Percentiles rank a stretch among this genome's conserved stretches.
These are phyloP conservation scores for Dysphania ambrosioides DNA, from an alignment of 148 eudicot species.

Conservation along the genomic window DNA sequence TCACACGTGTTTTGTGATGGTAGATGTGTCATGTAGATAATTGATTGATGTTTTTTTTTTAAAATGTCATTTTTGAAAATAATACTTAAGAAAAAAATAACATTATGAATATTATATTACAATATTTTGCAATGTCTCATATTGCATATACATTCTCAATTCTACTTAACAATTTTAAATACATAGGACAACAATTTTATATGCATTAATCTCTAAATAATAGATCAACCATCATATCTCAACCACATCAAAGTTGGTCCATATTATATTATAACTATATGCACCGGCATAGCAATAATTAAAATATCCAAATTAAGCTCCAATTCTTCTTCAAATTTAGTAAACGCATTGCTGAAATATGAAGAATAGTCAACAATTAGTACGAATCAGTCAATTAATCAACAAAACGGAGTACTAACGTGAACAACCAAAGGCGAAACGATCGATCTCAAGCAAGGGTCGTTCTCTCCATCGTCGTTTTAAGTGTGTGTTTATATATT, in stretches of 20 bases:
- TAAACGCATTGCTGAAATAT: conserved; percentile 15
- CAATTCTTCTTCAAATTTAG: conserved; percentile 20
- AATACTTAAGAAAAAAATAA: too few relatives aligned
- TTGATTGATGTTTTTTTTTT: too few relatives aligned
- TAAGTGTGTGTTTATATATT: too few relatives aligned
- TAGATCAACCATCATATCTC: neutral
- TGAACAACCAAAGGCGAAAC: too few relatives aligned
- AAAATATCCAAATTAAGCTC: conserved; percentile 2
- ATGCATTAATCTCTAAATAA: neutral
- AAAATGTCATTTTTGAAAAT: too few relatives aligned
- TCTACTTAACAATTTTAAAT: conserved; percentile 1
- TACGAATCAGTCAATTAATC: conserved; percentile 22
- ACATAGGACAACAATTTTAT: neutral
- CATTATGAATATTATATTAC: too few relatives aligned
- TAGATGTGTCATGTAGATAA: too few relatives aligned
- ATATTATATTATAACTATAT: neutral
- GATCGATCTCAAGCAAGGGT: too few relatives aligned
- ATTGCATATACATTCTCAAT: neutral
- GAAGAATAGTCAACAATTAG: conserved; percentile 23
- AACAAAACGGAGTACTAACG: too few relatives aligned
- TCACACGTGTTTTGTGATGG: too few relatives aligned
- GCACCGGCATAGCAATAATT: neutral
- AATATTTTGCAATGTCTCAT: neutral
- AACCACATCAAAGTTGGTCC: neutral
- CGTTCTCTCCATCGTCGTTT: too few relatives aligned